Conservation (phyloP, 2,329 filamentous ascomycete species). For the Diaporthe australafricana region DNA sequence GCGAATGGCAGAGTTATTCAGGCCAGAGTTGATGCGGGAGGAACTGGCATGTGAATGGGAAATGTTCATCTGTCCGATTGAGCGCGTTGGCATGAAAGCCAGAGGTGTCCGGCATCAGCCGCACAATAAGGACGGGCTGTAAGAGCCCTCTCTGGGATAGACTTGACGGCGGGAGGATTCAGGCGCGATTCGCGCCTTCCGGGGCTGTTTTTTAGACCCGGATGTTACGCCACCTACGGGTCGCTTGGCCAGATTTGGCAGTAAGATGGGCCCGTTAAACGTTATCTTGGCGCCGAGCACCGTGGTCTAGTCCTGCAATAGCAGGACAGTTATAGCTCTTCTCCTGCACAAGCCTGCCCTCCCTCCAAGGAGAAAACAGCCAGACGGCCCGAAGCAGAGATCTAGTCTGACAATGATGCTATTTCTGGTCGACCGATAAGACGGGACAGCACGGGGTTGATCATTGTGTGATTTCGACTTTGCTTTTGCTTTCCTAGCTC, state of each 20-base stretch:
- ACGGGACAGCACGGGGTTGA: background rate
- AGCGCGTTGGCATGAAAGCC: background rate
- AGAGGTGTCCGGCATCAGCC: background rate
- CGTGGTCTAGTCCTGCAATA: background rate
- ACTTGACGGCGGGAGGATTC: constrained; percentile 21
- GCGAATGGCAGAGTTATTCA: background rate
- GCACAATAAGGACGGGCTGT: background rate
- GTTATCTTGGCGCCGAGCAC: background rate
- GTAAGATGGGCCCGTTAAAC: background rate
- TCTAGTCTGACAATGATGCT: background rate
- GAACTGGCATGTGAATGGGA: constrained; percentile 1
- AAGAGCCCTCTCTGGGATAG: background rate
- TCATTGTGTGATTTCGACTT: background rate
- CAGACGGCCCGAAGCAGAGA: background rate
- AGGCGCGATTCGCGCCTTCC: background rate
- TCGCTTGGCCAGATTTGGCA: constrained; percentile 2
- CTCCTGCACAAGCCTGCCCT: background rate
- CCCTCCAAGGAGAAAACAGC: background rate
- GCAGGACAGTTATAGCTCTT: background rate
- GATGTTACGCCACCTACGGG: constrained; percentile 7
- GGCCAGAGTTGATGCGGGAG: constrained; percentile 3
- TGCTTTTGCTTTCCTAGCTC: background rate
- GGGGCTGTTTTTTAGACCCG: constrained; percentile 2
- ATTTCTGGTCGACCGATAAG: background rate
- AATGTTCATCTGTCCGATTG: background rate